Percentiles rank a stretch among this genome's conserved stretches.
Conservation (phyloP, 75 land plant genomes). For the Picea sitchensis region DNA sequence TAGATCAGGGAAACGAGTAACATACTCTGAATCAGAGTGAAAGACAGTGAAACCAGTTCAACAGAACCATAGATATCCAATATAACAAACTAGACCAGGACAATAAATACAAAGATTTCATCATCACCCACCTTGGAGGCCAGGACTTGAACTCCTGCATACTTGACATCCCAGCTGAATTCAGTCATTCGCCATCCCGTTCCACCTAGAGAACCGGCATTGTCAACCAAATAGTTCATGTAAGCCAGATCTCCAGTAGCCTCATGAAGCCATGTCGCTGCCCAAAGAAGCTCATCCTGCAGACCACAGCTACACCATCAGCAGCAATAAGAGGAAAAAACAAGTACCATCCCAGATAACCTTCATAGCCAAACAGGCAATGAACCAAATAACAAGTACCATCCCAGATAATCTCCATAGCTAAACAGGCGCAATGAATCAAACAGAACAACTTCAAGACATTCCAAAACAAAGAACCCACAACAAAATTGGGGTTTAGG, state of each 20-base stretch:
- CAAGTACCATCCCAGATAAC: background rate
- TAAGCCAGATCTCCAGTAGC: slow-evolving; percentile 52
- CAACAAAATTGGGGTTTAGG: background rate
- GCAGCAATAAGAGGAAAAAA: background rate
- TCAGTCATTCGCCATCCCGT: slow-evolving; percentile 51
- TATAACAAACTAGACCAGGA: background rate
- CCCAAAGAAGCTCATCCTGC: slow-evolving; percentile 80
- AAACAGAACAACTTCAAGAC: background rate
- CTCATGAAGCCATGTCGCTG: slow-evolving; percentile 69
- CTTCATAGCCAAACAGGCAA: background rate
- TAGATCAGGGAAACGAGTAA: background rate
- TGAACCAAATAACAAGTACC: background rate
- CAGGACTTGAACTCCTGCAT: slow-evolving; percentile 60
- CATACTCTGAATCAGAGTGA: background rate
- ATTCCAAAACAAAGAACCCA: background rate
- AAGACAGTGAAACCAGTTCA: too few species aligned
- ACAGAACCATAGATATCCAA: background rate
- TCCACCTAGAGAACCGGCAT: slow-evolving; percentile 57
- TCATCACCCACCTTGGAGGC: slow-evolving; percentile 52
- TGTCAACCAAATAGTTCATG: slow-evolving; percentile 52
- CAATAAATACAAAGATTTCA: background rate
- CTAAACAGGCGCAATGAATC: background rate
- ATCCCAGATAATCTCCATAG: background rate
- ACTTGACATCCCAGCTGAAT: slow-evolving; percentile 81
- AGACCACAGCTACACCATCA: background rate